Conservation (phyloP, 768 basidiomycete species). For the Phylloporus sp. region DNA sequence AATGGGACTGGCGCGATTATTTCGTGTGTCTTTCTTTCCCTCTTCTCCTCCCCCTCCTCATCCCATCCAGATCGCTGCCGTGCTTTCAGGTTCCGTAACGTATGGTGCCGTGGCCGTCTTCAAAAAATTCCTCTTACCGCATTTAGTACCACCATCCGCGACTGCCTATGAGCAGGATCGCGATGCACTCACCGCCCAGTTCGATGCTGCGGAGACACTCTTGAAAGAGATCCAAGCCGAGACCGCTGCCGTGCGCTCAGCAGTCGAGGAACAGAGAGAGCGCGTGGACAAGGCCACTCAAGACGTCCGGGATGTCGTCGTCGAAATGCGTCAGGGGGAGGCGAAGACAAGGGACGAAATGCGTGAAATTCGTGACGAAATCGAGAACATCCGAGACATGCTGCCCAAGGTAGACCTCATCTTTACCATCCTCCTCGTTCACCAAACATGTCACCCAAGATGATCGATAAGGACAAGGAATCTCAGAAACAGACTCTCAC, state of each 20-base stretch:
- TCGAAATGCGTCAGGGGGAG: constrained; percentile 77
- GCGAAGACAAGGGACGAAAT: constrained; percentile 79
- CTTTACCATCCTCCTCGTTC: neutral
- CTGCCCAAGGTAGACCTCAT: constrained; percentile 72
- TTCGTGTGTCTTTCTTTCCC: constrained; percentile 63
- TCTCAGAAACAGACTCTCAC: constrained; percentile 75
- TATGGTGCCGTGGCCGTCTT: constrained; percentile 81
- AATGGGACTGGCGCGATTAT: constrained; percentile 96
- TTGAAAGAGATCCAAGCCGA: constrained; percentile 78
- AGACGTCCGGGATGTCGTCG: constrained; percentile 69
- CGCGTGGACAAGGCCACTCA: constrained; percentile 67
- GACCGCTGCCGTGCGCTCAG: constrained; percentile 64
- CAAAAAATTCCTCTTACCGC: constrained; percentile 88
- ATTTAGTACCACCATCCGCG: constrained; percentile 81
- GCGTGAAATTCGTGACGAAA: constrained; percentile 87
- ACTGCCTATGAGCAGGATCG: constrained; percentile 90
- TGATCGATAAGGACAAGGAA: constrained; percentile 92
- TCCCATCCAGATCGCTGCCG: constrained; percentile 74
- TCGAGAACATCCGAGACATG: constrained; percentile 87
- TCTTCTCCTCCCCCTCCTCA: constrained; percentile 16
- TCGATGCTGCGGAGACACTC: constrained; percentile 81
- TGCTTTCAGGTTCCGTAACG: constrained; percentile 80
- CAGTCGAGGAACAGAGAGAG: constrained; percentile 73
- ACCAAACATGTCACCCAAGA: constrained; percentile 43
- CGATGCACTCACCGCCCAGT: constrained; percentile 80